Evolutionary conservation across 768 basidiomycete genomes (phyloP).

Genomic region (Sarcomyxa edulis): DNA sequence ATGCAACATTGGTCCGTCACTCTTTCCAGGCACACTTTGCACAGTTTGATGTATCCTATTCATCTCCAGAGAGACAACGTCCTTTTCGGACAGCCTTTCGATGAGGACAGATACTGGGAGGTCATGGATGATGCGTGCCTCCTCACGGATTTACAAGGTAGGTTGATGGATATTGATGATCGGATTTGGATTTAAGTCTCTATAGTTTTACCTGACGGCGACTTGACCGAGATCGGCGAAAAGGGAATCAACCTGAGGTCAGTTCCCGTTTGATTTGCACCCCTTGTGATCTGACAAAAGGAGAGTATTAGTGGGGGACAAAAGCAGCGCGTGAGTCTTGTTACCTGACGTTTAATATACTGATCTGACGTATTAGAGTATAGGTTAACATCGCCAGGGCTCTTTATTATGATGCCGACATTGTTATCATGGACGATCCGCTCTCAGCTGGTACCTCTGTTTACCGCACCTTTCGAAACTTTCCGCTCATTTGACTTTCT

Average conservation of each 20-base stretch:
- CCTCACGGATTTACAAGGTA: constrained; percentile 48
- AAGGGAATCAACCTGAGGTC: constrained; percentile 67
- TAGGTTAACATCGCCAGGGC: constrained; percentile 69
- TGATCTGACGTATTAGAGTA: constrained; percentile 11
- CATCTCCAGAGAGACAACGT: constrained; percentile 55
- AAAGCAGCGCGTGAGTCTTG: constrained; percentile 43
- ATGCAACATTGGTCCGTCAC: constrained; percentile 46
- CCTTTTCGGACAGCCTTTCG: constrained; percentile 58
- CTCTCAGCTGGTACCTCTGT: constrained; percentile 47
- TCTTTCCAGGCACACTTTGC: neutral
- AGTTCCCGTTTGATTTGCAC: no score
- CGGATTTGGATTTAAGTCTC: constrained; percentile 65
- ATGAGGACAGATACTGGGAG: constrained; percentile 63
- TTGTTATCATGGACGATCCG: constrained; percentile 61
- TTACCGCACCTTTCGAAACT: constrained; percentile 2
- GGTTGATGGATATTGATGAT: constrained; percentile 52
- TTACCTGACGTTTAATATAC: neutral
- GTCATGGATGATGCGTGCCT: constrained; percentile 55
- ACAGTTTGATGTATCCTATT: constrained; percentile 10
- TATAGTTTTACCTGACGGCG: constrained; percentile 63
- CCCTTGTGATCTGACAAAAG: no score
- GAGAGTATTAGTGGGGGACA: constrained; percentile 66
- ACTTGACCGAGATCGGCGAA: constrained; percentile 68
- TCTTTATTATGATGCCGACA: constrained; percentile 58
- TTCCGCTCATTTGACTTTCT: constrained; percentile 11